These are phyloP conservation scores for Trichoderma cornu-damae DNA, from an alignment of 2,329 filamentous ascomycete species.

Conservation along the genomic window DNA sequence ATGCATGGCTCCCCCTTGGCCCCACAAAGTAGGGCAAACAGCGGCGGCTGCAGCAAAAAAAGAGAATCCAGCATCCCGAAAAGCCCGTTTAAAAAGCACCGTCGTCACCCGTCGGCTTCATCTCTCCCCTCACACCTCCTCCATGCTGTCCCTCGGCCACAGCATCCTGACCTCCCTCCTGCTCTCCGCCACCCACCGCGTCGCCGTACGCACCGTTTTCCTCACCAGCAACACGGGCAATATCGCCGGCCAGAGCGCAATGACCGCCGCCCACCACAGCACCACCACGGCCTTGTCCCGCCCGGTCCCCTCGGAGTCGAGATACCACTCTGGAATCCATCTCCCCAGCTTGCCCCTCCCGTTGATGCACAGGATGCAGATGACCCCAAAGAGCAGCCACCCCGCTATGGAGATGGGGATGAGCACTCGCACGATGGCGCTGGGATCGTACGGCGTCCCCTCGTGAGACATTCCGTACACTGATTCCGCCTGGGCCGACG, in stretches of 20 bases:
- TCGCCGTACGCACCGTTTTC: neutral
- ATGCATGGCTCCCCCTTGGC: no score
- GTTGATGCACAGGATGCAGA: slow-evolving; percentile 32
- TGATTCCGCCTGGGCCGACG: neutral
- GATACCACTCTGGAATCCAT: slow-evolving; percentile 35
- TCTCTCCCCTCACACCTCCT: neutral
- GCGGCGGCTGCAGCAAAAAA: no score
- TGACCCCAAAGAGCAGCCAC: slow-evolving; percentile 31
- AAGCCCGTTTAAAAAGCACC: neutral
- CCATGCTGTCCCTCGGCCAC: neutral
- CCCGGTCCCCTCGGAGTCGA: slow-evolving; percentile 24
- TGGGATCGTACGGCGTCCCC: slow-evolving; percentile 2
- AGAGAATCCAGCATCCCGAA: no score
- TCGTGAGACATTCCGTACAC: neutral
- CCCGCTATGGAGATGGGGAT: slow-evolving; percentile 26
- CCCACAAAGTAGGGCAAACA: no score
- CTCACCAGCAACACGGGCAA: slow-evolving; percentile 49
- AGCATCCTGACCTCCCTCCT: neutral
- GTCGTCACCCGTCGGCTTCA: neutral
- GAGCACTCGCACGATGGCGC: slow-evolving; percentile 23
- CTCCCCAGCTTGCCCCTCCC: slow-evolving; percentile 27
- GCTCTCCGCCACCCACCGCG: neutral
- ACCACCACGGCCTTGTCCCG: slow-evolving; percentile 24
- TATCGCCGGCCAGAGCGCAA: slow-evolving; percentile 51
- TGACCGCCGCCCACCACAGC: slow-evolving; percentile 29